Evolutionary conservation across 805 yeast genomes (phyloP).

Genomic region (Maudiozyma turicensis): DNA sequence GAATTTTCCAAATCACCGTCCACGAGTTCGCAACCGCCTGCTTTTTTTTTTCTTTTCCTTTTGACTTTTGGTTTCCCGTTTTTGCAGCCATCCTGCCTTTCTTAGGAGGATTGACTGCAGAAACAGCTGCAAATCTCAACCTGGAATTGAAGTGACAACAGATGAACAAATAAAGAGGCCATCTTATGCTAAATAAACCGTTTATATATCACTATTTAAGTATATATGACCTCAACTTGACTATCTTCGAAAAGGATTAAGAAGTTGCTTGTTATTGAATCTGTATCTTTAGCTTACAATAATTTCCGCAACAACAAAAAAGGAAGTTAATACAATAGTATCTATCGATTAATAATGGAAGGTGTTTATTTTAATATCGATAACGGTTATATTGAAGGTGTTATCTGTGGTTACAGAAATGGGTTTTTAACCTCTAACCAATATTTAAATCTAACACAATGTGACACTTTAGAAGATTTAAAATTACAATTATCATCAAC

Average conservation of each 20-base stretch:
- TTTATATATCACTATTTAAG: too few species aligned
- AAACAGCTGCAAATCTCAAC: neutral
- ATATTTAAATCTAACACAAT: slow-evolving; percentile 87
- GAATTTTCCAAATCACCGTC: too few species aligned
- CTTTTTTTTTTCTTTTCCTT: too few species aligned
- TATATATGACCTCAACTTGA: too few species aligned
- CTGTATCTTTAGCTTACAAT: too few species aligned
- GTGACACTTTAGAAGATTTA: slow-evolving; percentile 89
- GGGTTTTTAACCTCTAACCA: slow-evolving; percentile 72
- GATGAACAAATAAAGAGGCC: too few species aligned
- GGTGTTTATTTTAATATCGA: slow-evolving; percentile 88
- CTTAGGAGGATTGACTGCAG: neutral
- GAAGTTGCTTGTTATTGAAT: too few species aligned
- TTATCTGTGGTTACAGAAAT: slow-evolving; percentile 87
- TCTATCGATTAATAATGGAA: slow-evolving; percentile 52
- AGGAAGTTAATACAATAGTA: neutral
- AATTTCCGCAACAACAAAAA: too few species aligned
- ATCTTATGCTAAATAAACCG: too few species aligned
- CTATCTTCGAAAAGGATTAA: too few species aligned
- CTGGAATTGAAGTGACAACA: neutral
- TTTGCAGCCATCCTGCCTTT: neutral
- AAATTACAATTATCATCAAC: slow-evolving; percentile 91
- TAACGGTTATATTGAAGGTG: slow-evolving; percentile 85
- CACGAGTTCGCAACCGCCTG: too few species aligned
- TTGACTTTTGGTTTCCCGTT: too few species aligned